phyloP scores from a whole-genome alignment of 176 grass and related monocot genomes.

The Bolboschoenus planiculmis region DNA sequence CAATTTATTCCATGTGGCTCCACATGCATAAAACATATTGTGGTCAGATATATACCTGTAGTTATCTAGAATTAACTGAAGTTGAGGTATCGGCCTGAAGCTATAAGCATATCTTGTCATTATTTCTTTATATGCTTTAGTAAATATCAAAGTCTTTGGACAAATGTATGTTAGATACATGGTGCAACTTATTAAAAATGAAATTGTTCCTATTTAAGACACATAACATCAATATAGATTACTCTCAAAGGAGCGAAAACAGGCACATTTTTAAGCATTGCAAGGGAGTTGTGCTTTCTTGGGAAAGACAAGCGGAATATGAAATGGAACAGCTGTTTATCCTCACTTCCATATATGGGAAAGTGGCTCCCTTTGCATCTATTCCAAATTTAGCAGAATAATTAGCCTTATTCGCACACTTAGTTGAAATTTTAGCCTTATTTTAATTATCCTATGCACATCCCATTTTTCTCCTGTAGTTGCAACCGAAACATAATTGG shows the following conservation, averaged over 20 bases:
- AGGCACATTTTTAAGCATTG: neutral
- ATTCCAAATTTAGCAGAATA: neutral
- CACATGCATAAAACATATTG: neutral
- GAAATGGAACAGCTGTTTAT: constrained; percentile 1
- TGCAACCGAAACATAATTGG: neutral
- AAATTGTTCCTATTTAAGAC: neutral
- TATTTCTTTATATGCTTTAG: neutral
- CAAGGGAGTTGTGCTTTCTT: neutral
- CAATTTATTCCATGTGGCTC: neutral
- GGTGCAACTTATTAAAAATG: neutral
- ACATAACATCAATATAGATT: neutral
- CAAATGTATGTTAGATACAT: neutral
- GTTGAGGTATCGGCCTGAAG: neutral
- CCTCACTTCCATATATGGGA: neutral
- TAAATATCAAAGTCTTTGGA: neutral
- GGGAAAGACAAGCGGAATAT: neutral
- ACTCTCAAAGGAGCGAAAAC: neutral
- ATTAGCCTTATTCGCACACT: neutral
- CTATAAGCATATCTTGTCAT: neutral
- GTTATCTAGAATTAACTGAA: neutral
- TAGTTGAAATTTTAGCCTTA: neutral
- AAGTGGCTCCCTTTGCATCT: neutral
- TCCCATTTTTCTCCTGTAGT: neutral
- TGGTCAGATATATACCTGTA: neutral
- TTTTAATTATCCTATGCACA: neutral